phyloP scores from a whole-genome alignment of 345 rosid species.

The Nephelium lappaceum region DNA sequence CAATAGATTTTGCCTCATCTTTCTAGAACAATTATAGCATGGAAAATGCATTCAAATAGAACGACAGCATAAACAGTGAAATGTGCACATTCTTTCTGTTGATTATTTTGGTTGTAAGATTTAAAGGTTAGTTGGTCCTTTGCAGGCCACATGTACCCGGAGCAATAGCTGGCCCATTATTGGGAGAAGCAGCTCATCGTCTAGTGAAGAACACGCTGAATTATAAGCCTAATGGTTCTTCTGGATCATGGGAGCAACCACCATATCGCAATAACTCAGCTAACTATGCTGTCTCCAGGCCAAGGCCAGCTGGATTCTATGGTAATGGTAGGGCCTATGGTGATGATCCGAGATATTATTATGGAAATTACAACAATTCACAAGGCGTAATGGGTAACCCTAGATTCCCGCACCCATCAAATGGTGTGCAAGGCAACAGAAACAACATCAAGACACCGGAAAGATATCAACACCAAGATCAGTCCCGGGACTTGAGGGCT shows the following conservation, averaged over 20 bases:
- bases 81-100: constrained; percentile 1
- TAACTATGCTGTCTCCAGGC: constrained; percentile 43
- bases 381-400: constrained; percentile 45
- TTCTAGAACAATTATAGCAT: not conserved
- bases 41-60: not conserved
- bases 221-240: constrained; percentile 59
- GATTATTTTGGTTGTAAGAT: not conserved
- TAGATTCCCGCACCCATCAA: constrained; percentile 40
- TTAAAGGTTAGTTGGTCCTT: not conserved
- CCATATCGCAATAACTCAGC: constrained; percentile 44
- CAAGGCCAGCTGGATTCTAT: constrained; percentile 59
- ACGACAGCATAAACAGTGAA: not conserved
- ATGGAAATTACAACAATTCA: constrained; percentile 45
- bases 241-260: constrained; percentile 50
- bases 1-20: not conserved
- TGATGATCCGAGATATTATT: constrained; percentile 45
- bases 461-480: constrained; percentile 50
- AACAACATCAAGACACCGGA: constrained; percentile 46
- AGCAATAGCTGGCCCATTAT: constrained; percentile 66
- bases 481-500: constrained; percentile 44
- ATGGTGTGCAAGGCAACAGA: constrained; percentile 51
- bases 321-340: constrained; percentile 53
- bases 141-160: constrained; percentile 83
- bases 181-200: constrained; percentile 98
- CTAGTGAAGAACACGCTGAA: constrained; percentile 92